phyloP scores from a whole-genome alignment of 192 early-diverging fungal species.

The Coemansia asiatica region DNA sequence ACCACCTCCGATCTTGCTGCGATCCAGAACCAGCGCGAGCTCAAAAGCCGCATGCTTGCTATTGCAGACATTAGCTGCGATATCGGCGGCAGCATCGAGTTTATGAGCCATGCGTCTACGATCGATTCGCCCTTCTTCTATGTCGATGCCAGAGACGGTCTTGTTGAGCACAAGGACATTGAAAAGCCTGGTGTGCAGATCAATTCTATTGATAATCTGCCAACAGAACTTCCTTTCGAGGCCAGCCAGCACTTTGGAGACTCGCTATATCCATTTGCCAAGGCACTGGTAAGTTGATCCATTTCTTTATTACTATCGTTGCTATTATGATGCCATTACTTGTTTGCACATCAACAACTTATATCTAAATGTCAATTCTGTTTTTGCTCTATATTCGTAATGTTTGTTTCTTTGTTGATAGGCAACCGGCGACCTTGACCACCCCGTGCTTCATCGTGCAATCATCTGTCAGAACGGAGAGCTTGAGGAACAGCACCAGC shows the following conservation, averaged over 20 bases:
- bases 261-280: slow-evolving; percentile 76
- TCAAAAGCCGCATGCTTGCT: slow-evolving; percentile 72
- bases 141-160: slow-evolving; percentile 74
- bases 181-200: slow-evolving; percentile 88
- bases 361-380: too few relatives aligned
- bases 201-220: slow-evolving; percentile 96
- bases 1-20: slow-evolving; percentile 78
- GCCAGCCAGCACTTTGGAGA: slow-evolving; percentile 92
- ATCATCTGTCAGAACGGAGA: slow-evolving; percentile 74
- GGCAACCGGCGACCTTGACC: slow-evolving; percentile 56
- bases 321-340: not conserved
- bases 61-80: slow-evolving; percentile 95
- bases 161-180: slow-evolving; percentile 66
- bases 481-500: slow-evolving; percentile 60
- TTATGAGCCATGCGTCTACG: slow-evolving; percentile 83
- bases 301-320: slow-evolving; percentile 5
- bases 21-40: slow-evolving; percentile 65
- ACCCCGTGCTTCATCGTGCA: slow-evolving; percentile 73
- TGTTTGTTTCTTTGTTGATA: slow-evolving; percentile 29
- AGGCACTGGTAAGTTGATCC: slow-evolving; percentile 66
- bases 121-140: slow-evolving; percentile 93
- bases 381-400: not conserved
- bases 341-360: too few relatives aligned
- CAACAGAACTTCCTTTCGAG: slow-evolving; percentile 93
- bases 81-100: slow-evolving; percentile 91